Conservation (phyloP, 495 filamentous ascomycete species). For the Podospora conica region DNA sequence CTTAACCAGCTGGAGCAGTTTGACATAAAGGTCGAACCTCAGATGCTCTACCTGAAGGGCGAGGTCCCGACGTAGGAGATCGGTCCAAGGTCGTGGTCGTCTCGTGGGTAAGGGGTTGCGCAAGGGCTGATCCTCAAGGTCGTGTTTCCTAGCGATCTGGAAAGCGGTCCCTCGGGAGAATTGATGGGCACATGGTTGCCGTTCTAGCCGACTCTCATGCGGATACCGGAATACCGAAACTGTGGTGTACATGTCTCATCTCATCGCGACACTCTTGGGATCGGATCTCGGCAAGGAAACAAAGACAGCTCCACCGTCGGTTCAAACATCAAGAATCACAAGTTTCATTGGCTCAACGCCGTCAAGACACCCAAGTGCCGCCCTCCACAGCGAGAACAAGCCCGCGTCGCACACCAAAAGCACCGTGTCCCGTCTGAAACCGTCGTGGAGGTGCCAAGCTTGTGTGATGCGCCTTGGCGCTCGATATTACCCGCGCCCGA, state of each 20-base stretch:
- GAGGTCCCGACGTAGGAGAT: too few relatives aligned
- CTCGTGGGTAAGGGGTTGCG: neutral
- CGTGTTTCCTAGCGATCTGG: neutral
- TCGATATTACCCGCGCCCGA: neutral
- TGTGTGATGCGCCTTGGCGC: constrained; percentile 8
- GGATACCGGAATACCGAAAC: neutral
- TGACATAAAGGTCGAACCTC: neutral
- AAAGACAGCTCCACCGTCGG: neutral
- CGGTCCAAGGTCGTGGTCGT: neutral
- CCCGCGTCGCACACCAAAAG: neutral
- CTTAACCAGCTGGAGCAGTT: neutral
- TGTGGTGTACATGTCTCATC: neutral
- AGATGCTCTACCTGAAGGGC: too few relatives aligned
- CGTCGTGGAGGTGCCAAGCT: constrained; percentile 7
- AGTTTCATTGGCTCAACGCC: neutral
- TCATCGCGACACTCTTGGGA: neutral
- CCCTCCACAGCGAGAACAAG: neutral
- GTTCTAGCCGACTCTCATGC: neutral
- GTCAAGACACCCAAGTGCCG: neutral
- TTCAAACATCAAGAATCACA: neutral
- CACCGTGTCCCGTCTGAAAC: constrained; percentile 4
- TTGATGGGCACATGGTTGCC: neutral
- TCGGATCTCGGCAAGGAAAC: neutral
- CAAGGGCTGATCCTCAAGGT: neutral
- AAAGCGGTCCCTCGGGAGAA: neutral